phyloP scores from a whole-genome alignment of 768 basidiomycete species.

The Rhodotorula taiwanensis region DNA sequence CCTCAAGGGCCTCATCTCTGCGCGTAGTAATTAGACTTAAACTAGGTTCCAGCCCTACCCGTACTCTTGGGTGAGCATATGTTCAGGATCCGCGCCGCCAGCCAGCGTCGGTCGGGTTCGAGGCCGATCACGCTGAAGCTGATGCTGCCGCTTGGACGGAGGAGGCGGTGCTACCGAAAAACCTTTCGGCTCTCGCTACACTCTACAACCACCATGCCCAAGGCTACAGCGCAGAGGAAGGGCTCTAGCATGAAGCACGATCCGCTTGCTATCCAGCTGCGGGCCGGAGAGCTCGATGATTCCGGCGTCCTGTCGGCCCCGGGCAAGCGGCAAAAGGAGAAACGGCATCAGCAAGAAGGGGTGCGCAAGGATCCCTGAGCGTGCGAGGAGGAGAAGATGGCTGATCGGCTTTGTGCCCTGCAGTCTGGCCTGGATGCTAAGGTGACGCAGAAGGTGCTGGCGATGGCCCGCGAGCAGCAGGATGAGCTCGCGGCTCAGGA shows the following conservation, averaged over 20 bases:
- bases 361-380: no score
- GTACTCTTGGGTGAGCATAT: no score
- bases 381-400: not conserved
- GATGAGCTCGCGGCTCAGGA: constrained; percentile 48
- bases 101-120: no score
- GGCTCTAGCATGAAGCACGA: constrained; percentile 53
- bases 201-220: constrained; percentile 12
- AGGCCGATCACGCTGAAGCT: no score
- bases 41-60: no score
- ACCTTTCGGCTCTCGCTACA: not conserved
- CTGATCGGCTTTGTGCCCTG: not conserved
- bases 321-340: constrained; percentile 47
- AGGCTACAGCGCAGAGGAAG: constrained; percentile 6
- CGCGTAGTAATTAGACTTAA: not conserved
- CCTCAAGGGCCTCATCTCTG: constrained; percentile 47
- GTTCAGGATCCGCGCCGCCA: no score
- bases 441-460: constrained; percentile 78
- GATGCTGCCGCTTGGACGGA: not conserved
- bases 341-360: constrained; percentile 58
- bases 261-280: constrained; percentile 75
- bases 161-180: constrained; percentile 2
- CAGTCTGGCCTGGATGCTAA: constrained; percentile 71
- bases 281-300: constrained; percentile 57
- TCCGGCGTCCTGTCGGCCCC: constrained; percentile 32
- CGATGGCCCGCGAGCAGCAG: constrained; percentile 87